Base-by-base conservation (phyloP, 805 yeast genomes). In the Kodamaea hsintzibuensis region DNA sequence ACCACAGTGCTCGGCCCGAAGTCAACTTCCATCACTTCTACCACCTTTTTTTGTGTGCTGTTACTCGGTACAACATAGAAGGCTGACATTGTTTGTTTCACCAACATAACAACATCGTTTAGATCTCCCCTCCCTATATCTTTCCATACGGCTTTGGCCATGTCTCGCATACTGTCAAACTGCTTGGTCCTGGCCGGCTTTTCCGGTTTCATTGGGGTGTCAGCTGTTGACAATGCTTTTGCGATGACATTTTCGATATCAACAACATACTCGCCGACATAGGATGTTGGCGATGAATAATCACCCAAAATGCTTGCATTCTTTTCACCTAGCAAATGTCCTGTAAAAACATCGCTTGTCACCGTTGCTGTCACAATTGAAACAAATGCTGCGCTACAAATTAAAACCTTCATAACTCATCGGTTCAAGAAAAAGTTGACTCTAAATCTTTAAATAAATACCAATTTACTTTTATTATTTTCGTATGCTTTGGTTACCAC, bases 1-100 rank as follows among this genome's bases (percentile, higher is more conserved):
- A 1, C 18, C 17, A 3, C 30, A 13, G n/a, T 50, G 40, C 12
- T 47, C 18, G n/a, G 46, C 54, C 68, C 66, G 30, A 56, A 59
- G 18, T 57, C 58, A 3, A 63, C 66, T 42, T 64, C 67, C 1
- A 59, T 39, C 42, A 65, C 18, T n/a, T 58, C 56, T 4, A 64
- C 25, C 25, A 22, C 6, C 25, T 22, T 55, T 1, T 50, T 46
- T 19, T 40, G 16, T n/a, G 42, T 14, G 18, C 18, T 8, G 9
- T 38, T 38, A 8, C 8, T 16, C 18, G 42, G 42, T 8, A n/a
- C 44, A 7, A 40, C 7, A 19, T 17, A 40, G 25, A 16, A 40
- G 10, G 13, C 25, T 7, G 44, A 40, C n/a, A 17, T 16, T 7
- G 22, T 40, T 22, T 16, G 22, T n/a, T 40, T 40, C 25, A 40